A percentile compares a stretch with the other conserved stretches of the same genome.
phyloP scores from a whole-genome alignment of 75 land plant genomes.

The Cryptomeria japonica region DNA sequence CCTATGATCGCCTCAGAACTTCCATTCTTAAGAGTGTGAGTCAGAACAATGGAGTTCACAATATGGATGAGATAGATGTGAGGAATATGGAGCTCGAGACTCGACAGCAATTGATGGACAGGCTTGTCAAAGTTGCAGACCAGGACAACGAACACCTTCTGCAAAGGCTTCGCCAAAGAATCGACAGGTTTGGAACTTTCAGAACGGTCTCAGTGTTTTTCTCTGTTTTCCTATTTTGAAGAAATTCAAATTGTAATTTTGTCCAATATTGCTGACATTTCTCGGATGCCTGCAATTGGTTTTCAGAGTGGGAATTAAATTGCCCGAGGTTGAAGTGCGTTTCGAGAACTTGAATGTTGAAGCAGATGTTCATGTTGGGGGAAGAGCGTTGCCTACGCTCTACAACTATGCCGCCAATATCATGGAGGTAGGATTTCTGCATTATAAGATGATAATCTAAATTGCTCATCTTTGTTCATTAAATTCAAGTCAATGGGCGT shows the following conservation, averaged over 20 bases:
- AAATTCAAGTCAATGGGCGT: no score
- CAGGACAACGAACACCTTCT: constrained; percentile 81
- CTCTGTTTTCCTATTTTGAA: not conserved
- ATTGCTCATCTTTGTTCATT: no score
- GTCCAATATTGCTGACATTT: not conserved
- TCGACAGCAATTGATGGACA: constrained; percentile 51
- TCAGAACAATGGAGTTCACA: not conserved
- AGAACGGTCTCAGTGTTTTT: not conserved
- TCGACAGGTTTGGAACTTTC: constrained; percentile 47
- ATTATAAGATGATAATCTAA: no score
- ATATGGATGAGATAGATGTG: constrained; percentile 35
- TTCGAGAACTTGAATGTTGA: constrained; percentile 29
- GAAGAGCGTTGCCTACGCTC: constrained; percentile 33
- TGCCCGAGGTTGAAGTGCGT: constrained; percentile 33
- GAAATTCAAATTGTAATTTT: not conserved
- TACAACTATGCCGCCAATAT: constrained; percentile 15
- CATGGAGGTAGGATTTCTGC: constrained; percentile 16
- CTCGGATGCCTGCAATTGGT: constrained; percentile 8
- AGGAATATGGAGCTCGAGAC: constrained; percentile 42
- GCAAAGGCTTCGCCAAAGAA: constrained; percentile 53
- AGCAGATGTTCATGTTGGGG: constrained; percentile 20
- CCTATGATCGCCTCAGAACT: constrained; percentile 23
- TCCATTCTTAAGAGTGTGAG: constrained; percentile 18
- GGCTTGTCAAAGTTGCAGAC: constrained; percentile 64
- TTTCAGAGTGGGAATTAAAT: not conserved